Evolutionary conservation across 139 green algal genomes (phyloP).

Genomic region (Raphidocelis subcapitata): DNA sequence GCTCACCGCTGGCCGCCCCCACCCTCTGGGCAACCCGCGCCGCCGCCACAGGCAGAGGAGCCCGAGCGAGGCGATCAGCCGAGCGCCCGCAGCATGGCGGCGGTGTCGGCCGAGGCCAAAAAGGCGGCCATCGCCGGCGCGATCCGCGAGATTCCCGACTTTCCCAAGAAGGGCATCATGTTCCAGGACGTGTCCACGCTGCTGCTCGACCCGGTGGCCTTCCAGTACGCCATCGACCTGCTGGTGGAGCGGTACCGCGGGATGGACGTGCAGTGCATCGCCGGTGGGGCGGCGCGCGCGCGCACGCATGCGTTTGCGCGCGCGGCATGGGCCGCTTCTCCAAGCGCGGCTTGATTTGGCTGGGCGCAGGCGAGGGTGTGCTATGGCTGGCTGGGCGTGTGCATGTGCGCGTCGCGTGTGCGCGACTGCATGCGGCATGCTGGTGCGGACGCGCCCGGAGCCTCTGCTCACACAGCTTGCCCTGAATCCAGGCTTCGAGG

Average conservation of each 20-base stretch:
- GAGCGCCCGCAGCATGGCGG: background rate
- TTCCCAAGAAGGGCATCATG: slow-evolving; percentile 91
- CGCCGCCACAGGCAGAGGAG: too few relatives aligned
- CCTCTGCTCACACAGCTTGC: background rate
- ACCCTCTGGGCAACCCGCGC: too few relatives aligned
- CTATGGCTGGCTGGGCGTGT: too few relatives aligned
- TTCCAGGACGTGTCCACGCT: slow-evolving; percentile 97
- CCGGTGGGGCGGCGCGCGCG: slow-evolving; percentile 46
- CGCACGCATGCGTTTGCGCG: too few relatives aligned
- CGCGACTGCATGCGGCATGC: too few relatives aligned
- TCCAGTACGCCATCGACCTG: slow-evolving; percentile 82
- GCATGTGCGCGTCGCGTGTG: too few relatives aligned
- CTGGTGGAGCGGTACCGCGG: slow-evolving; percentile 78
- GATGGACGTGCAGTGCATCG: slow-evolving; percentile 81
- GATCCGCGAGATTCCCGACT: slow-evolving; percentile 80
- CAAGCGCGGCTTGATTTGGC: too few relatives aligned
- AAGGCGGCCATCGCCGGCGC: slow-evolving; percentile 50
- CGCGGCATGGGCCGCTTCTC: too few relatives aligned
- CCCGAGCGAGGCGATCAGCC: background rate
- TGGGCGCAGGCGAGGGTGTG: too few relatives aligned
- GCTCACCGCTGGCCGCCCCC: too few relatives aligned
- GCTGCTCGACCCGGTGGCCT: slow-evolving; percentile 84
- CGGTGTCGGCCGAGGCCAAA: slow-evolving; percentile 18
- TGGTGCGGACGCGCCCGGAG: too few relatives aligned
- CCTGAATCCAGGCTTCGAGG: slow-evolving; percentile 97